Conservation (phyloP, 202 grass and related monocot genomes). For the Panicum virgatum region DNA sequence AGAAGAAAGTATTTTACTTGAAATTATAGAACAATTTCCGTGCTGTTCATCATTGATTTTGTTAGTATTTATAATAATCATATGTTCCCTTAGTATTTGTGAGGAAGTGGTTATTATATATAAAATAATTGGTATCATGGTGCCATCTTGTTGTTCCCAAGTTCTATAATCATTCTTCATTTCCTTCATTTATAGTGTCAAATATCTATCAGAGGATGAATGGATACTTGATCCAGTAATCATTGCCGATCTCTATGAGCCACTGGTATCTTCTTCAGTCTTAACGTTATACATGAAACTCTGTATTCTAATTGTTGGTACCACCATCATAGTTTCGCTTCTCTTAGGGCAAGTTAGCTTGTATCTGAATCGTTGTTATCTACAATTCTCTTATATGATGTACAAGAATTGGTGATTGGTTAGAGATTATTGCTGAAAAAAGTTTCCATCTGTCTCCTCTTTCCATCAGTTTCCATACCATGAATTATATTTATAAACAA, state of each 20-base stretch:
- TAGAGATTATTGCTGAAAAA: not conserved
- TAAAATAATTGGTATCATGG: not conserved
- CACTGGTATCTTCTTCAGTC: constrained; percentile 57
- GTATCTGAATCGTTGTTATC: not conserved
- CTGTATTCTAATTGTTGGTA: not conserved
- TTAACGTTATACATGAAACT: not conserved
- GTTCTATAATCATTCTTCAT: not conserved
- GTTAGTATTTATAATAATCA: not conserved
- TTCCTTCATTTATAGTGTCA: constrained; percentile 64
- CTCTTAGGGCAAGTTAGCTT: not conserved
- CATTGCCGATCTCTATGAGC: constrained; percentile 77
- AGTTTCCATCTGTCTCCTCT: not conserved
- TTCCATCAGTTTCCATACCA: not conserved
- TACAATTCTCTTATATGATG: not conserved
- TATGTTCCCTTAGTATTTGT: not conserved
- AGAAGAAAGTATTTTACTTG: not conserved
- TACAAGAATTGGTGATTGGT: not conserved
- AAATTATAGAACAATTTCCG: not conserved
- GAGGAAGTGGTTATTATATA: constrained; percentile 4
- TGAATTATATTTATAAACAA: not conserved
- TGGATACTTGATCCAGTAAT: constrained; percentile 93
- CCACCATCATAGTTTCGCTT: not conserved
- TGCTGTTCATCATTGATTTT: constrained; percentile 1
- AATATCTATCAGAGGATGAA: constrained; percentile 79
- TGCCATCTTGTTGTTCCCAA: not conserved